Evolutionary conservation across 495 filamentous ascomycete genomes (phyloP).

Genomic region (Aspergillus heteromorphus): DNA sequence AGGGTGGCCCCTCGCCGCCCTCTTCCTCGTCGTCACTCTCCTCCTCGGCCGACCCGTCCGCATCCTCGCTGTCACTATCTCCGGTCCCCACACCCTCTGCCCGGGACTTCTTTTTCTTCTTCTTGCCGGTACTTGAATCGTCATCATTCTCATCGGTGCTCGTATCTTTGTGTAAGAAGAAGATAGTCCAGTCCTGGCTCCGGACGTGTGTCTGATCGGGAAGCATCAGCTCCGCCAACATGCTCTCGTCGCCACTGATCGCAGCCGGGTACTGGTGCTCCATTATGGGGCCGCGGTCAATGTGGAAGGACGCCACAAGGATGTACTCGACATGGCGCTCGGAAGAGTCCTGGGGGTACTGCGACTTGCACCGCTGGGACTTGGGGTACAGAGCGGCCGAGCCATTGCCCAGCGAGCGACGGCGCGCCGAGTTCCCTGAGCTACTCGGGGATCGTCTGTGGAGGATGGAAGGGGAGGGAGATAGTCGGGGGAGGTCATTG

Average conservation of each 20-base stretch:
- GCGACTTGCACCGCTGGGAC: slow-evolving; percentile 61
- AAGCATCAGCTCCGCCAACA: slow-evolving; percentile 98
- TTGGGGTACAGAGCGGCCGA: slow-evolving; percentile 20
- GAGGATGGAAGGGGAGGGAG: slow-evolving; percentile 46
- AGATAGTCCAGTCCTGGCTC: slow-evolving; percentile 98
- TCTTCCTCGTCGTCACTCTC: slow-evolving; percentile 56
- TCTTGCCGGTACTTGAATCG: slow-evolving; percentile 46
- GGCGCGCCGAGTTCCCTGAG: slow-evolving; percentile 37
- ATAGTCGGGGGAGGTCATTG: slow-evolving; percentile 52
- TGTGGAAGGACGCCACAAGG: slow-evolving; percentile 96
- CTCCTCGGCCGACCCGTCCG: slow-evolving; percentile 39
- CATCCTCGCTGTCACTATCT: slow-evolving; percentile 38
- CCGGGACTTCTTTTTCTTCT: slow-evolving; percentile 37
- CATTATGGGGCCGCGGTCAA: slow-evolving; percentile 94
- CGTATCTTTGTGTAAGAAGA: slow-evolving; percentile 95
- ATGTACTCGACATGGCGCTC: slow-evolving; percentile 99
- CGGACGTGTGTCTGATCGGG: slow-evolving; percentile 94
- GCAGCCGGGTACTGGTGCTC: slow-evolving; percentile 93
- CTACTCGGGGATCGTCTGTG: slow-evolving; percentile 48
- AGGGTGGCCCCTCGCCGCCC: slow-evolving; percentile 69
- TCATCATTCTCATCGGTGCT: slow-evolving; percentile 68
- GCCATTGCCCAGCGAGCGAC: slow-evolving; percentile 42
- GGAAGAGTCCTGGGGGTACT: slow-evolving; percentile 71
- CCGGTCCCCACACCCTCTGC: slow-evolving; percentile 50
- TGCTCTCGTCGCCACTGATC: slow-evolving; percentile 95